A percentile compares a stretch with the other conserved stretches of the same genome.
Evolutionary conservation across 306 rosid species (phyloP).

Genomic region (Myrica gale): DNA sequence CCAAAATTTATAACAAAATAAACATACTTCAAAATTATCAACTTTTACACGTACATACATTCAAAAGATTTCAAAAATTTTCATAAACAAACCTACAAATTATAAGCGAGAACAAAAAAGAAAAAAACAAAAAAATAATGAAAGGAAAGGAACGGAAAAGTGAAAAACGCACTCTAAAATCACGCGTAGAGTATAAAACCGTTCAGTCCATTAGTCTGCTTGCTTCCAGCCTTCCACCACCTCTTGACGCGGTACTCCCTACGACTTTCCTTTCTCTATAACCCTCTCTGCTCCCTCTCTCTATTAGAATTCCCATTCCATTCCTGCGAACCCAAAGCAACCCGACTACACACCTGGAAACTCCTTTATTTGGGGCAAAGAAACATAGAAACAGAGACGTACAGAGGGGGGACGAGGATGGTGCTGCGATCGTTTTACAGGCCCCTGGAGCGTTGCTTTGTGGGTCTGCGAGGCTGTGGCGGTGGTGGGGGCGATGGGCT

Average conservation of each 20-base stretch:
- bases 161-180: background rate
- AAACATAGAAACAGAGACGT: background rate
- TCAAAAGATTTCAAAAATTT: too few relatives aligned
- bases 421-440: constrained; percentile 52
- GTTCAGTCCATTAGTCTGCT: background rate
- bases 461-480: constrained; percentile 33
- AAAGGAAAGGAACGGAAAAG: background rate
- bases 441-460: constrained; percentile 54
- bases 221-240: background rate
- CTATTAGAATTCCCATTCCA: background rate
- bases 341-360: background rate
- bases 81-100: too few relatives aligned
- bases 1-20: too few relatives aligned
- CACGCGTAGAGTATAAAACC: constrained; percentile 27
- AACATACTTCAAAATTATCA: too few relatives aligned
- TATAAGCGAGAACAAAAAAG: too few relatives aligned
- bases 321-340: constrained; percentile 13
- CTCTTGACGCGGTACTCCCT: constrained; percentile 36
- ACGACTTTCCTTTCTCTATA: constrained; percentile 23
- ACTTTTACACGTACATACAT: too few relatives aligned
- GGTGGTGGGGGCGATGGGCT: constrained; percentile 52
- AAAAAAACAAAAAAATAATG: too few relatives aligned
- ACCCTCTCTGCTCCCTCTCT: constrained; percentile 21
- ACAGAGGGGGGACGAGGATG: constrained; percentile 11
- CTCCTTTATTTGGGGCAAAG: background rate